Percentiles rank a stretch among this genome's conserved stretches.
phyloP scores from a whole-genome alignment of 2,329 filamentous ascomycete genomes.

The Colletotrichum spaethianum region DNA sequence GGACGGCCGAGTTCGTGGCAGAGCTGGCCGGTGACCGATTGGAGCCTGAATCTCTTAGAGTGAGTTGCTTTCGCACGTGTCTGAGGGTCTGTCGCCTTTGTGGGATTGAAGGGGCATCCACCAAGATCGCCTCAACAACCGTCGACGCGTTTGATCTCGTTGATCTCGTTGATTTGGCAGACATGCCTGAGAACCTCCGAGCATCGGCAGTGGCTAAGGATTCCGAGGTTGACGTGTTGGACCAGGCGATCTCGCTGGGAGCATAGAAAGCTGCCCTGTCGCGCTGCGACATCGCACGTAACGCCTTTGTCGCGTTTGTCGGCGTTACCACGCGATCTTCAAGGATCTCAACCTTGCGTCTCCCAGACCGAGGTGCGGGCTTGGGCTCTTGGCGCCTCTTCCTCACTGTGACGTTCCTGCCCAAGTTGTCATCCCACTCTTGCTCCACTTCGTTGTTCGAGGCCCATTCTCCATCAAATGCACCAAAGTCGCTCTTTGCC shows the following conservation, averaged over 20 bases:
- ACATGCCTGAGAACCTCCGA: conserved; percentile 67
- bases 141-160: conserved; percentile 69
- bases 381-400: conserved; percentile 55
- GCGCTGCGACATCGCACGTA: conserved; percentile 63
- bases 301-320: conserved; percentile 66
- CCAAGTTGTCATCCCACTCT: conserved; percentile 69
- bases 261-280: conserved; percentile 57
- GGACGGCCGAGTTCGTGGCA: conserved; percentile 55
- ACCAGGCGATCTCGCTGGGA: conserved; percentile 50
- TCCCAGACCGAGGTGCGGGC: conserved; percentile 43
- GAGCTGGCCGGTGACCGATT: conserved; percentile 60
- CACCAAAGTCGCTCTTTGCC: conserved; percentile 64
- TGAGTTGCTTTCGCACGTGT: conserved; percentile 71
- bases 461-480: conserved; percentile 73
- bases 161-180: conserved; percentile 68
- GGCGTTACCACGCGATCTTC: conserved; percentile 64
- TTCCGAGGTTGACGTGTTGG: conserved; percentile 53
- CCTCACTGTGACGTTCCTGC: conserved; percentile 68
- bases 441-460: conserved; percentile 63
- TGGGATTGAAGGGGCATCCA: conserved; percentile 62
- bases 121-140: conserved; percentile 70
- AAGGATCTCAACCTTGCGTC: conserved; percentile 55
- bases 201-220: conserved; percentile 59
- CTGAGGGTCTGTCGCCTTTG: conserved; percentile 69
- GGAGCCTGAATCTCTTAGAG: conserved; percentile 63